These are phyloP conservation scores for Diaporthe velutina DNA, from an alignment of 2,329 filamentous ascomycete species.

Conservation along the genomic window DNA sequence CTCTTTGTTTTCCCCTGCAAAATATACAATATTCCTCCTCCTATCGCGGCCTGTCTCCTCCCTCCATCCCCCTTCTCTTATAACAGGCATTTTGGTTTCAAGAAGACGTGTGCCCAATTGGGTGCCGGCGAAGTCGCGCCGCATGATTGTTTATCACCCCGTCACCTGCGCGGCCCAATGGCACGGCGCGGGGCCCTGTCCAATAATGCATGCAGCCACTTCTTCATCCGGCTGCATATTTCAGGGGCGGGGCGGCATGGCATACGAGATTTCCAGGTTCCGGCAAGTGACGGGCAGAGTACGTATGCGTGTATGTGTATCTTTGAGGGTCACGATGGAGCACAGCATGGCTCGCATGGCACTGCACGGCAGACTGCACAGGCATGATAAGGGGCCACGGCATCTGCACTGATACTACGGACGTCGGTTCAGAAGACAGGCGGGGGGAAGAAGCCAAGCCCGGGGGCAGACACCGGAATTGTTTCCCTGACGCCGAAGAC, in stretches of 20 bases:
- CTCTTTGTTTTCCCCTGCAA: neutral
- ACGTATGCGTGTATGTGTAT: neutral
- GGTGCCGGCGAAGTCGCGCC: conserved; percentile 17
- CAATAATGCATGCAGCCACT: conserved; percentile 10
- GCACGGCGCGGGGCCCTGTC: conserved; percentile 12
- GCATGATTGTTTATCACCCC: conserved; percentile 29
- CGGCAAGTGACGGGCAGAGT: conserved; percentile 28
- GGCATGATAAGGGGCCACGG: neutral
- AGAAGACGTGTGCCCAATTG: conserved; percentile 23
- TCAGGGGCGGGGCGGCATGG: conserved; percentile 8
- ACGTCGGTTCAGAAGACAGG: neutral
- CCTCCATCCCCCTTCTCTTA: neutral
- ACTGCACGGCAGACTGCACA: neutral
- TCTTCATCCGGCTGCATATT: conserved; percentile 10
- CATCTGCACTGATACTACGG: neutral
- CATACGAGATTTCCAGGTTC: conserved; percentile 18
- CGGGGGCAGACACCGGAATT: neutral
- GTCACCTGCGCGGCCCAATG: conserved; percentile 27
- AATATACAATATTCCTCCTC: neutral
- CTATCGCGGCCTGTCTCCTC: neutral
- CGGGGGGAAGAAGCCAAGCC: neutral
- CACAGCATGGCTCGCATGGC: neutral
- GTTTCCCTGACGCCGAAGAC: neutral
- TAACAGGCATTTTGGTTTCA: conserved; percentile 11
- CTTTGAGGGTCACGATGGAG: neutral